These are phyloP conservation scores for Saturnispora ahearnii DNA, from an alignment of 805 yeast genomes.

Conservation along the genomic window DNA sequence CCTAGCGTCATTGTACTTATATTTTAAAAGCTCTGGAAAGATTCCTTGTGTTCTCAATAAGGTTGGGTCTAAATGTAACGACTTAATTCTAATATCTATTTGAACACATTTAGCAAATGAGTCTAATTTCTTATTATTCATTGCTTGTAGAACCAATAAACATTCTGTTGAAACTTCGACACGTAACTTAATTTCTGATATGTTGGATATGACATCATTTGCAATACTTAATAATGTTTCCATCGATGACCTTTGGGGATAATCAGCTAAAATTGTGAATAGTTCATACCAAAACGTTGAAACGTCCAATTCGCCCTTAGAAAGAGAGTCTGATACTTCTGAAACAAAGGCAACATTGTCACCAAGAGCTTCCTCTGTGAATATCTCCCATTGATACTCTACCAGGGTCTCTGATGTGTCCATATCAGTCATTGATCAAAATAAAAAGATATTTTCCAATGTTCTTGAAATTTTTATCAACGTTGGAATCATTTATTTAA, in stretches of 20 bases:
- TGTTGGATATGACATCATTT: constrained; percentile 15
- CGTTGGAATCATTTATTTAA: neutral
- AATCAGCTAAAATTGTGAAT: constrained; percentile 17
- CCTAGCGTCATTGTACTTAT: constrained; percentile 25
- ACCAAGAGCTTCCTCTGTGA: neutral
- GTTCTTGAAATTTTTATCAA: neutral
- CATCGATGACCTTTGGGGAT: constrained; percentile 16
- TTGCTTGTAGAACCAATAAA: constrained; percentile 21
- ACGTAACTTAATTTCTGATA: constrained; percentile 17
- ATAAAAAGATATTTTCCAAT: neutral
- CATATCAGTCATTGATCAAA: neutral
- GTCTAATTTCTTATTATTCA: constrained; percentile 14
- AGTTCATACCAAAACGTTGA: constrained; percentile 19
- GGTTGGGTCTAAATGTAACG: constrained; percentile 22
- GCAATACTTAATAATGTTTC: constrained; percentile 14
- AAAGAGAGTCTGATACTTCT: neutral
- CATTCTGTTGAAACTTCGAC: constrained; percentile 19
- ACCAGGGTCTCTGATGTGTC: neutral
- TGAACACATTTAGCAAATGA: constrained; percentile 21
- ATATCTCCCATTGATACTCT: neutral
- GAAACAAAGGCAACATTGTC: neutral
- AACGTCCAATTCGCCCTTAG: neutral
- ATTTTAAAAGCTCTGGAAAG: constrained; percentile 23
- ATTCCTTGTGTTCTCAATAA: constrained; percentile 21
- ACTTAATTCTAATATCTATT: constrained; percentile 22